A percentile compares a stretch with the other conserved stretches of the same genome.
phyloP scores from a whole-genome alignment of 1,284 basidiomycete species.

The Microbotryum saponariae region DNA sequence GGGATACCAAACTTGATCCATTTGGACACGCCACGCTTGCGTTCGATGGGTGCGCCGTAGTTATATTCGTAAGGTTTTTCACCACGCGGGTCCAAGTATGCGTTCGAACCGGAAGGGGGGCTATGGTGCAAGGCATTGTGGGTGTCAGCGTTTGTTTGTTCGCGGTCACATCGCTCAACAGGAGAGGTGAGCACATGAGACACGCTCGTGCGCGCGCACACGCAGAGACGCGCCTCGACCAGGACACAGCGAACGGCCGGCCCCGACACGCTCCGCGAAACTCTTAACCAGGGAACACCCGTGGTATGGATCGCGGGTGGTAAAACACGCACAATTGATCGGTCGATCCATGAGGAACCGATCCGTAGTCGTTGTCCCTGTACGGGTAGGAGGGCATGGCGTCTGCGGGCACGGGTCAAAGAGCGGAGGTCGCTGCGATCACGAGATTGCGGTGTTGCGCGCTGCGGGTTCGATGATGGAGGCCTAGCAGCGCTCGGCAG shows the following conservation, averaged over 20 bases:
- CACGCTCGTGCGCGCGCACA: background rate
- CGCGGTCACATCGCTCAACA: background rate
- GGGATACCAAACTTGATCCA: slow-evolving; percentile 10
- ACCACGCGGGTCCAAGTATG: background rate
- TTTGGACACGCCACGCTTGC: slow-evolving; percentile 4
- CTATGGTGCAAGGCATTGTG: background rate
- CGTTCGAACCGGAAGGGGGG: slow-evolving; percentile 1
- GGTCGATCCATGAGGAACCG: background rate
- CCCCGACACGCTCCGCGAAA: background rate
- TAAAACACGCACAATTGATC: background rate
- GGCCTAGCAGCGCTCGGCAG: too few relatives aligned
- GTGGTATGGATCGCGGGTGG: too few relatives aligned
- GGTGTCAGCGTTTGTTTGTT: background rate
- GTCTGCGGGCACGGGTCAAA: too few relatives aligned
- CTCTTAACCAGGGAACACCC: too few relatives aligned
- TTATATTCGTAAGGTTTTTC: slow-evolving; percentile 1
- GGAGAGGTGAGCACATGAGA: background rate
- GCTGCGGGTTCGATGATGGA: too few relatives aligned
- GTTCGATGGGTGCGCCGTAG: background rate
- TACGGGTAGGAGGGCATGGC: too few relatives aligned
- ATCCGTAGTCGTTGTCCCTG: too few relatives aligned
- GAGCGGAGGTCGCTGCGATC: too few relatives aligned
- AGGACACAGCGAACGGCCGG: background rate
- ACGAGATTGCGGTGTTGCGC: too few relatives aligned
- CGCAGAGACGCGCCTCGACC: background rate